Percentiles rank a stretch among this genome's conserved stretches.
These are phyloP conservation scores for Durio zibethinus DNA, from an alignment of 345 rosid genomes.

Conservation along the genomic window DNA sequence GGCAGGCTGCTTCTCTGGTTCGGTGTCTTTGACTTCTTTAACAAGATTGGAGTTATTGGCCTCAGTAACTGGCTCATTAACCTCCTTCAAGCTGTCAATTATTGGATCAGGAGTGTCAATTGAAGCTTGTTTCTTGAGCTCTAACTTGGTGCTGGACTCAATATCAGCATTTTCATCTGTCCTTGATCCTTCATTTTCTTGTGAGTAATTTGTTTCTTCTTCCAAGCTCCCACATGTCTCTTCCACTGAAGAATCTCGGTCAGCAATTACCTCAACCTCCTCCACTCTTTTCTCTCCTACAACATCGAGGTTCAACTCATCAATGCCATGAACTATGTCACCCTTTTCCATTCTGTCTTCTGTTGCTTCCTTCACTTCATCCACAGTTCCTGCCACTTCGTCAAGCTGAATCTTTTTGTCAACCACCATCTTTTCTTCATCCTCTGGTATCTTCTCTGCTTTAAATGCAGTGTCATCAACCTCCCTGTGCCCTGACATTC, in stretches of 20 bases:
- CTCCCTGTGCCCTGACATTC: conserved; percentile 8
- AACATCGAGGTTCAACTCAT: background rate
- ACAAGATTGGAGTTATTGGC: background rate
- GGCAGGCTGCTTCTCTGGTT: conserved; percentile 11
- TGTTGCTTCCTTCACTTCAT: background rate
- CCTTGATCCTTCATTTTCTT: conserved; percentile 17
- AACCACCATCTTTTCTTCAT: conserved; percentile 10
- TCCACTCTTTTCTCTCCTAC: background rate
- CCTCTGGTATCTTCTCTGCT: conserved; percentile 22
- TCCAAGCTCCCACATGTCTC: background rate
- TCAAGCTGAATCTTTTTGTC: background rate
- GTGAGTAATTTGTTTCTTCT: background rate
- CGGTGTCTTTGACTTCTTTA: conserved; percentile 19
- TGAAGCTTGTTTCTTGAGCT: conserved; percentile 12
- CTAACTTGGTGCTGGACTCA: conserved; percentile 13
- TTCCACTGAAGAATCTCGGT: conserved; percentile 1
- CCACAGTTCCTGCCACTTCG: conserved; percentile 24
- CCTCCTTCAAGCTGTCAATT: conserved; percentile 21
- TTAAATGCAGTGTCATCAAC: conserved; percentile 15
- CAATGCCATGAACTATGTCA: background rate
- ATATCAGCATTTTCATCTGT: conserved; percentile 15
- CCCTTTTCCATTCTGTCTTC: background rate
- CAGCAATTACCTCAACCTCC: background rate
- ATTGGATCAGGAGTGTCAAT: conserved; percentile 13
- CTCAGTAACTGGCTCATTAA: conserved; percentile 5